phyloP scores from a whole-genome alignment of 1,284 basidiomycete species.

The Heterobasidion irregulare region DNA sequence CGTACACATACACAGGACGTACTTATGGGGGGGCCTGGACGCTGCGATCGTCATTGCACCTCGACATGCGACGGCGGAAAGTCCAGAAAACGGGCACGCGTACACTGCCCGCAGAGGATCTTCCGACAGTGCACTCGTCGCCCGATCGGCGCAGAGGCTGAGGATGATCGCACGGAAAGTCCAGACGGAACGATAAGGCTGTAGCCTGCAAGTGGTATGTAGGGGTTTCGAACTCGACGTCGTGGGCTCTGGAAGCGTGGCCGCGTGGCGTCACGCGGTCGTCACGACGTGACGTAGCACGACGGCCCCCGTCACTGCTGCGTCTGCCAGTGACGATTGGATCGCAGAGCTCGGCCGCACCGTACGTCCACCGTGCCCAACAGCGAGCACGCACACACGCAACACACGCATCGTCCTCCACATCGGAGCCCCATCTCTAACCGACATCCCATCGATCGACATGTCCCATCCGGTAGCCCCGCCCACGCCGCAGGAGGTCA shows the following conservation, averaged over 20 bases:
- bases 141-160: too few relatives aligned
- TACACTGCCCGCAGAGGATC: not conserved
- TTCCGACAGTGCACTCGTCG: too few relatives aligned
- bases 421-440: not conserved
- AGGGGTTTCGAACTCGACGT: not conserved
- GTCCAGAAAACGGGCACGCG: constrained; percentile 3
- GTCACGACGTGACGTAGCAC: not conserved
- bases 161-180: too few relatives aligned
- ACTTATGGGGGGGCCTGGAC: not conserved
- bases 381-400: not conserved
- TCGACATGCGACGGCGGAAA: not conserved
- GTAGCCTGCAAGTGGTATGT: not conserved
- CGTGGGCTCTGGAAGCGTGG: not conserved
- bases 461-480: constrained; percentile 57
- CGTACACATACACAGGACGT: not conserved
- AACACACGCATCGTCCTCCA: not conserved
- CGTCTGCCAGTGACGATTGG: not conserved
- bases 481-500: constrained; percentile 79
- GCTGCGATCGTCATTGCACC: not conserved
- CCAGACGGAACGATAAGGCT: not conserved
- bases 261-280: not conserved
- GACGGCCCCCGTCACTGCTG: not conserved
- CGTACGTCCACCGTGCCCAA: not conserved
- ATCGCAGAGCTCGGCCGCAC: not conserved
- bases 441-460: constrained; percentile 2